Base-by-base conservation (phyloP, 1,284 basidiomycete species). In the Leccinum glutinopallens region DNA sequence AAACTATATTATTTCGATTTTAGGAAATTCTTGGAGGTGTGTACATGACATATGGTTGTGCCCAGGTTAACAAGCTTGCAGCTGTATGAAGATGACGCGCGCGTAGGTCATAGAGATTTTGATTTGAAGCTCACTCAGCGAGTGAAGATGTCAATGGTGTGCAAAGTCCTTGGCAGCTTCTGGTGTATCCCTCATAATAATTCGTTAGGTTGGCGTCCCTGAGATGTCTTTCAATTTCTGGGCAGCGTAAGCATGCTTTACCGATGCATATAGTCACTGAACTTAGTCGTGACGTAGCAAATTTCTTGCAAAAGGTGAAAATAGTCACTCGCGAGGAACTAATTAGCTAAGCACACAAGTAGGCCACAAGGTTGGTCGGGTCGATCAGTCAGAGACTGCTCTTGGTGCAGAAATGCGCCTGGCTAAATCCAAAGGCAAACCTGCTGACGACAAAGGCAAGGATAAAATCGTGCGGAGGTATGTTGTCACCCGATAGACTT, bases 131-230 rank as follows among this genome's bases (percentile, higher is more conserved):
- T 96, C 46, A 96, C 94, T 1, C 87, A 89, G 58, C 82, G 94
- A 63, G 96, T 98, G 63, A 99, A 98, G 79, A 99, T 99, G 97
- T 96, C 92, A 67, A 98, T 97, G 96, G 94, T 92, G 53, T 67
- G 83, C 67, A 10, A 7, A 10, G 33, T 46, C 15, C 3, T n/a
- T 5, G 8, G 15, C 1, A 15, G 41, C 49, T 13, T 9, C 25
- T 17, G 32, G n/a, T 35, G 33, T 53, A 19, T 29, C 59, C 43
- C 60, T 75, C 33, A 64, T 63, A 15, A 33, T 15, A 51, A 6
- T 2, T 25, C 33, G 46, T 7, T 64, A 93, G 94, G 94, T 97
- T 65, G 96, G 97, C 53, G 97, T 99, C 5, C 97, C 97, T 0
- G 97, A 99, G 76, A 89, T 87, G 77, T 90, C 91, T 1, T 97